A percentile compares a stretch with the other conserved stretches of the same genome.
These are phyloP conservation scores for Aspergillus persii DNA, from an alignment of 2,329 filamentous ascomycete genomes.

Conservation along the genomic window DNA sequence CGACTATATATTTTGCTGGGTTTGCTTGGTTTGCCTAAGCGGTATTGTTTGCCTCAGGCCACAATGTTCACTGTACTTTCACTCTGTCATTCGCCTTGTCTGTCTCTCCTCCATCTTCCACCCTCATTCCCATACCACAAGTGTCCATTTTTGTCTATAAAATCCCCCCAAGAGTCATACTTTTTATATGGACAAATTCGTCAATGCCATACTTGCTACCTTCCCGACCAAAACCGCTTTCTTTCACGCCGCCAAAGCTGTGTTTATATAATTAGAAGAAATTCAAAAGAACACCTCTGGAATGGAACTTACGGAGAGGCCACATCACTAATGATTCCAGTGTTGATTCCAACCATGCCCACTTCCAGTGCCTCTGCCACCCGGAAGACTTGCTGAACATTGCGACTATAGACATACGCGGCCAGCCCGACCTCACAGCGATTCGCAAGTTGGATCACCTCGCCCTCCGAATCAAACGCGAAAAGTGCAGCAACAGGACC, in stretches of 20 bases:
- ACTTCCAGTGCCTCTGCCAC: conserved; percentile 53
- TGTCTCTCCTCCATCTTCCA: too few species aligned
- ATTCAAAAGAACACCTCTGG: too few species aligned
- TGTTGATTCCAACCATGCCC: conserved; percentile 61
- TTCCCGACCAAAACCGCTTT: conserved; percentile 74
- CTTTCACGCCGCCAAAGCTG: conserved; percentile 73
- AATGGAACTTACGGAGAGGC: conserved; percentile 38
- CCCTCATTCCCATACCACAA: too few species aligned
- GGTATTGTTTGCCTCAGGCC: too few species aligned
- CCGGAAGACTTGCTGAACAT: conserved; percentile 54
- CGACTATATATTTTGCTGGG: too few species aligned
- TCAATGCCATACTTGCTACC: conserved; percentile 71
- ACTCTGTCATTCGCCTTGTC: too few species aligned
- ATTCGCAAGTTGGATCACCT: conserved; percentile 80
- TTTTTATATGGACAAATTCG: conserved; percentile 72
- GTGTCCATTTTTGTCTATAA: too few species aligned
- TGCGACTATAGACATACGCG: conserved; percentile 77
- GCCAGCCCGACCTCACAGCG: conserved; percentile 76
- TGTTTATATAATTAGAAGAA: conserved; percentile 4
- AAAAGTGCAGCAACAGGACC: conserved; percentile 86
- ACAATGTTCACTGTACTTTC: too few species aligned
- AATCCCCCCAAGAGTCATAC: conserved; percentile 14
- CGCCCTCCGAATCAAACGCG: conserved; percentile 77
- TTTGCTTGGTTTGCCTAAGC: too few species aligned
- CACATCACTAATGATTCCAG: conserved; percentile 56